A percentile compares a stretch with the other conserved stretches of the same genome.
Conservation (phyloP, 768 basidiomycete genomes). For the Clitopilus passeckerianus region DNA sequence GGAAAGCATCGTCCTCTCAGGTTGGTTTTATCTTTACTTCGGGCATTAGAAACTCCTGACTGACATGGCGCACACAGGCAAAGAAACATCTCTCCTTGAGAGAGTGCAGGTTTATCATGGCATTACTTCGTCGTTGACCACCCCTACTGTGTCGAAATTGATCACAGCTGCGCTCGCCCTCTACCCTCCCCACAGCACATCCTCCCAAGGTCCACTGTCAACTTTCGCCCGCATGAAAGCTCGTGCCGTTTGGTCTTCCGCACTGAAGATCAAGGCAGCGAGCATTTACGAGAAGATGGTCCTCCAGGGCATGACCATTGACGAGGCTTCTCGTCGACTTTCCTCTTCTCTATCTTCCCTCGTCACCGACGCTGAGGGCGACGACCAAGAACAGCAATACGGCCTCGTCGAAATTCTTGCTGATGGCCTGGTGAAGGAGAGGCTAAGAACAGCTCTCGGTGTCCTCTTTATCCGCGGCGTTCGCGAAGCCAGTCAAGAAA, state of each 20-base stretch:
- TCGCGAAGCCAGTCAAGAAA: slow-evolving; percentile 10
- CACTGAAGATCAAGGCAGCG: slow-evolving; percentile 9
- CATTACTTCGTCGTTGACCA: slow-evolving; percentile 32
- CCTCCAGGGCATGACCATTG: slow-evolving; percentile 42
- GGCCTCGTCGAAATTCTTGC: slow-evolving; percentile 43
- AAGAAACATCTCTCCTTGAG: slow-evolving; percentile 22
- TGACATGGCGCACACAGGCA: slow-evolving; percentile 8
- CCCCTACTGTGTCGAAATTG: slow-evolving; percentile 40
- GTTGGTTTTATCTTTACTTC: slow-evolving; percentile 14
- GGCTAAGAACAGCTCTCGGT: slow-evolving; percentile 48
- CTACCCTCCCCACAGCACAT: slow-evolving; percentile 12
- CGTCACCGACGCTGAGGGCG: slow-evolving; percentile 9
- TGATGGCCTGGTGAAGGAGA: slow-evolving; percentile 40
- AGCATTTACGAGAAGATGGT: slow-evolving; percentile 51
- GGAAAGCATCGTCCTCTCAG: slow-evolving; percentile 26
- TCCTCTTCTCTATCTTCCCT: slow-evolving; percentile 1
- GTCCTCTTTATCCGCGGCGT: slow-evolving; percentile 46
- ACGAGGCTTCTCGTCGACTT: slow-evolving; percentile 45
- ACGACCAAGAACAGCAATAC: slow-evolving; percentile 9
- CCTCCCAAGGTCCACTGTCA: slow-evolving; percentile 22
- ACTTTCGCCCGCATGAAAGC: slow-evolving; percentile 35
- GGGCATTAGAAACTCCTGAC: not conserved
- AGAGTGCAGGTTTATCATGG: slow-evolving; percentile 53
- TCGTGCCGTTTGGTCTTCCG: slow-evolving; percentile 27
- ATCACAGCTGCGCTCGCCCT: slow-evolving; percentile 56